phyloP scores from a whole-genome alignment of 116 monocot species.

The Posidonia oceanica region DNA sequence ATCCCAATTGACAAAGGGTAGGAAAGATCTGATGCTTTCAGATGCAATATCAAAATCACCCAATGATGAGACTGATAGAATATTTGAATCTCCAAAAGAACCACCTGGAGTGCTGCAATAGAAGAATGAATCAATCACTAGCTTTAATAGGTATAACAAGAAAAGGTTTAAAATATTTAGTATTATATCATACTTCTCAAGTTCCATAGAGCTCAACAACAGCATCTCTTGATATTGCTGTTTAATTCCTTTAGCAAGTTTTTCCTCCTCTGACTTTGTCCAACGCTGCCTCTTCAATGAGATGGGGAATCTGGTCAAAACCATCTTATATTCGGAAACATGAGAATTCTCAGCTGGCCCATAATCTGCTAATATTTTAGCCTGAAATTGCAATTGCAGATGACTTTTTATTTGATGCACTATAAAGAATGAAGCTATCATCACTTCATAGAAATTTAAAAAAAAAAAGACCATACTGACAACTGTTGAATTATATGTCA shows the following conservation, averaged over 20 bases:
- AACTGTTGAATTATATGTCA: too few relatives aligned
- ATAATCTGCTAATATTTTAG: constrained; percentile 4
- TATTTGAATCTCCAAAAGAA: constrained; percentile 23
- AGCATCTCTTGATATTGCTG: constrained; percentile 87
- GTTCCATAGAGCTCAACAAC: constrained; percentile 46
- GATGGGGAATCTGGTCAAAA: constrained; percentile 40
- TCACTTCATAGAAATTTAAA: neutral
- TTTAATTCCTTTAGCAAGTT: constrained; percentile 70
- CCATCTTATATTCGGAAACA: constrained; percentile 52
- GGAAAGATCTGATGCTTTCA: constrained; percentile 58
- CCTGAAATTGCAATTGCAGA: neutral
- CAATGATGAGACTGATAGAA: constrained; percentile 17
- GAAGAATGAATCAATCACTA: neutral
- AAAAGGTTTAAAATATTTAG: neutral
- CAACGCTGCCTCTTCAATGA: constrained; percentile 38
- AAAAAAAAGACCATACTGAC: neutral
- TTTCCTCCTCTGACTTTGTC: constrained; percentile 56
- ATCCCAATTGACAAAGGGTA: constrained; percentile 77
- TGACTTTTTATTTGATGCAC: neutral
- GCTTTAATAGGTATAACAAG: neutral
- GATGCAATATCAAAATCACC: constrained; percentile 51
- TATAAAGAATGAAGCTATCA: neutral
- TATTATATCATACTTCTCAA: constrained; percentile 31
- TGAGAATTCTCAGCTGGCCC: constrained; percentile 64
- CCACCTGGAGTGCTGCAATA: constrained; percentile 38